Base-by-base conservation (phyloP, 495 filamentous ascomycete genomes). In the Clohesyomyces aquaticus region DNA sequence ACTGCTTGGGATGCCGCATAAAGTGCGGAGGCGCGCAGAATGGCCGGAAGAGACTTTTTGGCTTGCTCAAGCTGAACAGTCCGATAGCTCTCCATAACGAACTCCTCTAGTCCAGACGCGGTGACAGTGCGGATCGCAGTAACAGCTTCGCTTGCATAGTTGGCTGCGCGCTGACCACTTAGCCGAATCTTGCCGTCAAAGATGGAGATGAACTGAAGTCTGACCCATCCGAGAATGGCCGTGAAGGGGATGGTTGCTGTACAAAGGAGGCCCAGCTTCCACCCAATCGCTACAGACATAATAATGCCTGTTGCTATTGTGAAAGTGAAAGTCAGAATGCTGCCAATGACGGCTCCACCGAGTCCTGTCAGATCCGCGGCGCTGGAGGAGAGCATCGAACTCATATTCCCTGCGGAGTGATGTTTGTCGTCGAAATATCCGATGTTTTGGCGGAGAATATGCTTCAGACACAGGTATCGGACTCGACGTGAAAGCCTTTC, bases 261-360 rank as follows among this genome's bases (percentile, higher is more conserved):
- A 73, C 88, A 90, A 35, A 96, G 91, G 6, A 97, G 80, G n/a
- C 88, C 89, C 10, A 97, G 79, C 72, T 96, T 96, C 92, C 93
- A 97, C 25, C 88, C 90, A 69, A 95, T 83, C 1, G 84, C 81
- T 23, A 87, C 75, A 14, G 84, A 81, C 27, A 96, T 71, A 21
- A 83, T 71, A 62, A 88, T 83, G 11, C 88, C 84, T 0, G 86
- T 84, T 27, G 88, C 69, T 10, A 96, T 80, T 1, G 90, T 96
- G 0, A 90, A 90, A 10, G 80, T 76, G 35, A 91, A 87, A 61
- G 86, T 87, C 12, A 96, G 74, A 43, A 96, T 80, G 6, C 90
- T 93, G 14, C 91, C 91, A 4, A 96, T 82, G 0, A 88, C 92
- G 26, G 84, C 81, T 52, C 90, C 91, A 68, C 86, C 88, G 41